Base-by-base conservation (phyloP, 2,329 filamentous ascomycete species). In the Elsinoe batatas region DNA sequence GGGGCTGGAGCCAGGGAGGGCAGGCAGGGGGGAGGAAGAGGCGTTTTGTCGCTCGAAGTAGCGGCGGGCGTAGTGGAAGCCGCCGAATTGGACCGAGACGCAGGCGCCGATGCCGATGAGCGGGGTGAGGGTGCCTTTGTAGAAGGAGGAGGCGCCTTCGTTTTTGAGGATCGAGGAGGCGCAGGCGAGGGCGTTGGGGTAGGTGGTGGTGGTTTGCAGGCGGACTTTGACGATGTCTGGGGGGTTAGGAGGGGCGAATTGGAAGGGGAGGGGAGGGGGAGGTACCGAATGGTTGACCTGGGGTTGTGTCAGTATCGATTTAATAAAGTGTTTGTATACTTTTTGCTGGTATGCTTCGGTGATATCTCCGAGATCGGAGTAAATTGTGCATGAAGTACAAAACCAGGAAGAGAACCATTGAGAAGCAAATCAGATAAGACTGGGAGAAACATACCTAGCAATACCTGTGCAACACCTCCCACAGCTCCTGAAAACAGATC, bases 41-140 rank as follows among this genome's bases (percentile, higher is more conserved):
- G 76, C 69, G 72, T 95, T 95, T 61, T 79, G 78, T 43, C 80
- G 75, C 74, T 97, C 91, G 68, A 98, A 83, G 65, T 81, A 85
- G 58, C 93, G 88, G 58, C 88, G 87, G 7, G 91, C 91, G 67
- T 87, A 85, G 77, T 96, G 90, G 79, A 97, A 98, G 64, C 87
- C 93, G 60, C 91, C 93, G 71, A 98, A 98, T 76, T 98, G 93
- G 64, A 98, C 86, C n/a, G 90, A 96, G 44, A 83, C 91, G 70
- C 93, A 98, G 63, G 93, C 93, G 63, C 93, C 93, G 67, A 98
- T 97, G 62, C 93, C 93, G 57, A 98, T 81, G 56, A 98, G 79
- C 0, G 93, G 93, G 4, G 93, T 97, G 56, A 98, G 78, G 0
- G 93, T 97, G 65, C 93, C 93, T 63, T 98, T 98, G 82, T 98